A percentile compares a stretch with the other conserved stretches of the same genome.
These are phyloP conservation scores for Penicillium cosmopolitanum DNA, from an alignment of 495 filamentous ascomycete genomes.

Conservation along the genomic window DNA sequence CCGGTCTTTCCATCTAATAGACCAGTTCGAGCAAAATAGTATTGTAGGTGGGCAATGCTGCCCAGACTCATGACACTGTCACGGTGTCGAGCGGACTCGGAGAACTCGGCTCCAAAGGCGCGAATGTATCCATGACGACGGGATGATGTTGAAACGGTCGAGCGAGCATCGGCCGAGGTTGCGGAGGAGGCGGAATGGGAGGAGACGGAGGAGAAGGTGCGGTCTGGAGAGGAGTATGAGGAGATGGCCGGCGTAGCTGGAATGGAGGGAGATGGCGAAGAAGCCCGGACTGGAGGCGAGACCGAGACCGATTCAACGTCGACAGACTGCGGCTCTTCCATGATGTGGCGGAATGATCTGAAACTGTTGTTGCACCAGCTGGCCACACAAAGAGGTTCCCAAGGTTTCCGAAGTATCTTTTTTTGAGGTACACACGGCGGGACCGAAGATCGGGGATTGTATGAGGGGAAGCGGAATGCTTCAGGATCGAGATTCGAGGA, in stretches of 20 bases:
- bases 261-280: slow-evolving; percentile 64
- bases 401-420: background rate
- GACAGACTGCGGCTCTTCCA: slow-evolving; percentile 39
- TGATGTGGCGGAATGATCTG: slow-evolving; percentile 20
- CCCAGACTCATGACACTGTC: slow-evolving; percentile 95
- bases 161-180: slow-evolving; percentile 56
- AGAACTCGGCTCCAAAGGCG: slow-evolving; percentile 87
- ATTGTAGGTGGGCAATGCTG: slow-evolving; percentile 95
- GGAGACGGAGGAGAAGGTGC: slow-evolving; percentile 77
- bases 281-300: slow-evolving; percentile 35
- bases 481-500: background rate
- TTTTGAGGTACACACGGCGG: slow-evolving; percentile 1
- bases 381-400: slow-evolving; percentile 3
- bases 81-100: slow-evolving; percentile 82
- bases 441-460: background rate
- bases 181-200: slow-evolving; percentile 69
- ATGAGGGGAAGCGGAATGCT: background rate
- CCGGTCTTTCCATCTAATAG: slow-evolving; percentile 92
- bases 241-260: slow-evolving; percentile 67
- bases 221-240: slow-evolving; percentile 64
- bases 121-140: slow-evolving; percentile 85
- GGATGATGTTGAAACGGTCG: slow-evolving; percentile 57
- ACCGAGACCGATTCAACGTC: slow-evolving; percentile 28
- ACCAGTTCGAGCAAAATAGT: slow-evolving; percentile 96
- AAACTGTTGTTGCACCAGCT: slow-evolving; percentile 23